Evolutionary conservation across 768 basidiomycete species (phyloP), one percentile per base, ranked within the genome.

Genomic region (Leccinum disarticulatum): DNA sequence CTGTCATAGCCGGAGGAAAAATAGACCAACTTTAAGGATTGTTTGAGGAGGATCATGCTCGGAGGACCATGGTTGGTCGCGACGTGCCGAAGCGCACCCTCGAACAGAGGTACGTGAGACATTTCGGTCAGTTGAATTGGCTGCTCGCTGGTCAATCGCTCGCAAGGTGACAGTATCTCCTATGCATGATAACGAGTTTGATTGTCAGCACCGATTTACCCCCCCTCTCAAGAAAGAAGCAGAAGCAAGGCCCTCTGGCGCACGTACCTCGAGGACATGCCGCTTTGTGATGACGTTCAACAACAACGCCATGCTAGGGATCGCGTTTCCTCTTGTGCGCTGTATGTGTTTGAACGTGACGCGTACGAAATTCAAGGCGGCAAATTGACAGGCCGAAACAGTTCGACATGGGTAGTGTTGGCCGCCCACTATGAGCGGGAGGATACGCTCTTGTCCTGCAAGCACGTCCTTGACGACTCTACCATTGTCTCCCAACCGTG

Each of bases 341-440:
- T 59, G 60, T 38, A 46, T 46, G 25, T 68, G 55, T 11, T 64
- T 63, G 19, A 86, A 79, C 15, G 77, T 73, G 10, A 82, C 60
- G 28, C 85, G 77, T 14, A 79, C 83, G 56, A 84, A 87, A 63
- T 89, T 87, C 63, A 88, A 64, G 2, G 83, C 82, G 10, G 87
- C 85, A 49, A 89, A 76, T 13, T 85, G 85, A 61, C 87, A 88
- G 3, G 84, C 77, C 15, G 85, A 80, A 9, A 51, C 51, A 19
- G 64, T 66, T 38, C 43, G 58, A 33, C 77, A 74, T 36, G 71
- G 68, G 50, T 85, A 85, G 43, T 83, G 81, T 50, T 82, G 79
- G 17, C 77, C 73, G 14, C 82, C 80, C 38, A 38, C 15, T 6
- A 63, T 66, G 60, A 81, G 75, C 4, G 79, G 80, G 52, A 82